phyloP scores from a whole-genome alignment of 2,329 filamentous ascomycete genomes.

The Diaporthe vaccinii region DNA sequence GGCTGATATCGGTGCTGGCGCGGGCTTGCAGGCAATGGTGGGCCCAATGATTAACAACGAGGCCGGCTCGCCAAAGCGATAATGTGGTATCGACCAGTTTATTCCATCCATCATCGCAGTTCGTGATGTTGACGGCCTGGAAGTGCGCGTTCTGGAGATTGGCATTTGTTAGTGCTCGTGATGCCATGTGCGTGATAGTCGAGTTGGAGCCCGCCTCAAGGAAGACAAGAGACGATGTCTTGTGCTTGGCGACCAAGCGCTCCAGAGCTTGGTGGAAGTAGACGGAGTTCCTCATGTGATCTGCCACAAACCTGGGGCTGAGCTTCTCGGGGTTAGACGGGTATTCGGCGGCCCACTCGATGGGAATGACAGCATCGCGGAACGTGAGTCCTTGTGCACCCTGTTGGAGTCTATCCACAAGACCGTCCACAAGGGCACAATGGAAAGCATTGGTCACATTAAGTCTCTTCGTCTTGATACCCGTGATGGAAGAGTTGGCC shows the following conservation, averaged over 20 bases:
- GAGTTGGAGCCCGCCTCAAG: constrained; percentile 60
- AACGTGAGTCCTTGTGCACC: constrained; percentile 50
- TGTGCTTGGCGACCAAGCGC: constrained; percentile 7
- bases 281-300: constrained; percentile 59
- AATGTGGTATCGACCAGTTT: constrained; percentile 46
- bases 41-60: constrained; percentile 54
- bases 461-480: constrained; percentile 53
- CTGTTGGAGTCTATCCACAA: constrained; percentile 52
- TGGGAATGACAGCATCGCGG: constrained; percentile 48
- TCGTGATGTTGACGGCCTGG: constrained; percentile 46
- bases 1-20: constrained; percentile 45
- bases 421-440: constrained; percentile 54
- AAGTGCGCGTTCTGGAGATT: constrained; percentile 37
- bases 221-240: constrained; percentile 47
- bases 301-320: constrained; percentile 44
- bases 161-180: constrained; percentile 43
- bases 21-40: constrained; percentile 43
- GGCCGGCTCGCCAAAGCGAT: constrained; percentile 57
- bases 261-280: constrained; percentile 55
- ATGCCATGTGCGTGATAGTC: constrained; percentile 52
- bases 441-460: constrained; percentile 64
- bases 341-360: constrained; percentile 48
- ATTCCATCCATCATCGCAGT: constrained; percentile 27
- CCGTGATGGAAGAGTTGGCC: background rate
- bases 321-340: background rate